Base-by-base conservation (phyloP, 371 early-diverging fungal genomes). In the Mucor irregularis region DNA sequence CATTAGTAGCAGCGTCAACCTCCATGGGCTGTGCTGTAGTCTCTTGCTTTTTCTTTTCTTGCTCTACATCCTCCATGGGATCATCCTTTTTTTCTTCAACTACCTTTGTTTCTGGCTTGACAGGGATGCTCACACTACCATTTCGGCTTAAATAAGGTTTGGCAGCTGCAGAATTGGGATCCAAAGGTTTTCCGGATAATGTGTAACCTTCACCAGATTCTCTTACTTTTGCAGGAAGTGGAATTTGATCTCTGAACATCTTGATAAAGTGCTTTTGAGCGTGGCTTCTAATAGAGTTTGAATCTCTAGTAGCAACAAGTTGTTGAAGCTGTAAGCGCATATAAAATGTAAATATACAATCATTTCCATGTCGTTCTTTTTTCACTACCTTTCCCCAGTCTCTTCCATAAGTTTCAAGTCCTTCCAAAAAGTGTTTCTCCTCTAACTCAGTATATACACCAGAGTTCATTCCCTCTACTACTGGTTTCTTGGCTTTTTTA, bases 251-350 rank as follows among this genome's bases (percentile, higher is more conserved):
- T 38, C 94, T 75, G 67, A 78, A 94, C 67, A 94, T 72, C 61
- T 91, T 90, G 64, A 93, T 93, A 53, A 94, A 91, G 64, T 92
- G 89, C 66, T 93, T 93, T 72, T 93, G 94, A 33, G 93, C 93
- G 65, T 93, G 95, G 55, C 91, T 90, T 58, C 93, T 78, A 49
- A 94, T 88, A 5, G 93, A 90, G 56, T 90, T 88, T 29, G 88
- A 58, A 59, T 92, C 90, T 49, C 95, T 78, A 3, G 93, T 94
- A 24, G 65, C 81, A 26, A 94, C 85, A 47, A 88, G 85, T 24
- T 76, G 73, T 25, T 84, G 79, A 31, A 94, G 71, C 87, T 89
- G 69, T 35, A 17, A 46, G 11, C n/a, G 11, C 8, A 13, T 11
- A 16, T 16, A 28, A 17, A 28, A n/a, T n/a, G n/a, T n/a, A n/a